Conservation (phyloP, 169 alveolate genomes). For the Eimeria acervulina region DNA sequence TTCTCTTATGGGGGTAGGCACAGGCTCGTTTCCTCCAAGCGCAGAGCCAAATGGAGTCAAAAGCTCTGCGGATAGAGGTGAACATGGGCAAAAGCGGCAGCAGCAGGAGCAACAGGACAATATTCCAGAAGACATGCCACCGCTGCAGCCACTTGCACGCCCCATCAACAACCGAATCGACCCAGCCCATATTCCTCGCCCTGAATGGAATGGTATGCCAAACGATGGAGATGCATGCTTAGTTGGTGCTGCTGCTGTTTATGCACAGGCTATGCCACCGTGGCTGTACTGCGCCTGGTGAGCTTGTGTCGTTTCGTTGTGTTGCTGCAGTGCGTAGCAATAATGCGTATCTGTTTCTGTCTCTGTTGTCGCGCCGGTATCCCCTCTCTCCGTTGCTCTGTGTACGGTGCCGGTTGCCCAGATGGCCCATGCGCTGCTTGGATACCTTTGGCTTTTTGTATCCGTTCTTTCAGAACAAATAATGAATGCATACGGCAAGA, state of each 20-base stretch:
- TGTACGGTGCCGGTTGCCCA: neutral
- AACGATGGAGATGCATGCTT: neutral
- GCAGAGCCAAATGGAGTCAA: conserved; percentile 10
- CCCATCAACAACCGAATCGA: conserved; percentile 75
- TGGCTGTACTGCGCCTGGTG: neutral
- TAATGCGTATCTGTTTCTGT: neutral
- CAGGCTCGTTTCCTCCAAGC: conserved; percentile 65
- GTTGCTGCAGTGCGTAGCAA: neutral
- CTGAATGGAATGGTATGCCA: conserved; percentile 69
- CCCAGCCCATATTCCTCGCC: conserved; percentile 82
- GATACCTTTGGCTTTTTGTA: neutral
- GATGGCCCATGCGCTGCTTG: neutral
- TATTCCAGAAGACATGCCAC: conserved; percentile 46
- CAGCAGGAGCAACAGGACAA: conserved; percentile 44
- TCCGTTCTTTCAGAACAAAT: conserved; percentile 45
- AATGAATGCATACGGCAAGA: conserved; percentile 67
- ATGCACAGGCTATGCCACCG: neutral
- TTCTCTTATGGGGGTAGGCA: conserved; percentile 65
- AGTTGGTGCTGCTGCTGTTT: neutral
- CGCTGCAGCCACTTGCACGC: conserved; percentile 78
- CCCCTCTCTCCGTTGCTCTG: neutral
- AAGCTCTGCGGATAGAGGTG: conserved; percentile 12
- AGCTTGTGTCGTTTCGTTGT: neutral
- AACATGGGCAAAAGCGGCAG: conserved; percentile 45
- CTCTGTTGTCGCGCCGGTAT: neutral